A percentile compares a stretch with the other conserved stretches of the same genome.
Conservation (phyloP, 345 rosid genomes). For the Camelina sativa region DNA sequence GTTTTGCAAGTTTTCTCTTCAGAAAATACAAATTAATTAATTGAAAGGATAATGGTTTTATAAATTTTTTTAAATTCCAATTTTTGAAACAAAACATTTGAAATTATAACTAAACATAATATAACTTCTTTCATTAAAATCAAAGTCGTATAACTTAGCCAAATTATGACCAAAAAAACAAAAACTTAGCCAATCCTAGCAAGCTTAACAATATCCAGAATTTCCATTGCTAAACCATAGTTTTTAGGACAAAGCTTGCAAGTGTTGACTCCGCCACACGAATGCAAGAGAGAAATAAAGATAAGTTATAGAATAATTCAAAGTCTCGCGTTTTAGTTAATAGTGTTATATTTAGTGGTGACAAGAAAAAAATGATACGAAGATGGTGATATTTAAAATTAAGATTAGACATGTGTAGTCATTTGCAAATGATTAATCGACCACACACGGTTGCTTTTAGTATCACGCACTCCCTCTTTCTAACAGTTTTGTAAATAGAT, state of each 20-base stretch:
- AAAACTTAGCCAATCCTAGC: neutral
- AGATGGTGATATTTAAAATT: constrained; percentile 8
- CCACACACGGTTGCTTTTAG: no score
- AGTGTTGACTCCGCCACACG: constrained; percentile 19
- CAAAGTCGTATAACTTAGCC: neutral
- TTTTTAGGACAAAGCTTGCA: neutral
- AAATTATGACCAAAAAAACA: no score
- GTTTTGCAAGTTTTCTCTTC: no score
- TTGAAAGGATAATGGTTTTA: no score
- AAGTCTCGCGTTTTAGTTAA: neutral
- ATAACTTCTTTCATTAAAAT: no score
- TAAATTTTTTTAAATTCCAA: no score
- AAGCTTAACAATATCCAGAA: neutral
- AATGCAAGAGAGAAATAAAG: neutral
- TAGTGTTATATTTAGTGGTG: no score
- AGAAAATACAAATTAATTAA: no score
- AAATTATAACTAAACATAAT: no score
- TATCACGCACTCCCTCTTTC: neutral
- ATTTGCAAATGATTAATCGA: constrained; percentile 40
- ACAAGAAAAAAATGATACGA: neutral
- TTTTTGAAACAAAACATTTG: no score
- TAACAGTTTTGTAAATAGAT: constrained; percentile 16
- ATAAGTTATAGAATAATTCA: neutral
- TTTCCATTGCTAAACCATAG: neutral
- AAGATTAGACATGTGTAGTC: constrained; percentile 25